Conservation (phyloP, 306 rosid genomes). For the Cicer yamashitae region DNA sequence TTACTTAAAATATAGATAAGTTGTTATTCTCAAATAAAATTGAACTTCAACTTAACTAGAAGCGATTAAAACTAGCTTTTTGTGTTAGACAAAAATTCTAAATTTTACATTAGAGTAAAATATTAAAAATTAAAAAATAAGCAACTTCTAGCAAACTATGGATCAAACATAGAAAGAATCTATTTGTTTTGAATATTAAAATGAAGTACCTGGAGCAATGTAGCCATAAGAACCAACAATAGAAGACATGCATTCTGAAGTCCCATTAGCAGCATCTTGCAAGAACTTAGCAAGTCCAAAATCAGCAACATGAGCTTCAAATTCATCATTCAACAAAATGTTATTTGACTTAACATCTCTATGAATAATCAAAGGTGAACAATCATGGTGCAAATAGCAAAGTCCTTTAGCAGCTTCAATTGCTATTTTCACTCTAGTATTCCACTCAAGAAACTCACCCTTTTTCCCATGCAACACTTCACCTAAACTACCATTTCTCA, state of each 20-base stretch:
- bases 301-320: slow-evolving; percentile 96
- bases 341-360: slow-evolving; percentile 95
- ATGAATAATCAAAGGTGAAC: slow-evolving; percentile 81
- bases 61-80: no score
- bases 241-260: slow-evolving; percentile 96
- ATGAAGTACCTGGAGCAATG: slow-evolving; percentile 86
- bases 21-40: no score
- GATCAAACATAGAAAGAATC: background rate
- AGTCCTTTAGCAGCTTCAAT: slow-evolving; percentile 92
- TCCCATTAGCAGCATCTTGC: slow-evolving; percentile 63
- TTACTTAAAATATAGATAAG: no score
- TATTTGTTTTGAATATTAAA: slow-evolving; percentile 1
- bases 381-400: slow-evolving; percentile 91
- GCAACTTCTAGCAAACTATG: no score
- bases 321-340: slow-evolving; percentile 73
- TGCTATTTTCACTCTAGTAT: slow-evolving; percentile 76
- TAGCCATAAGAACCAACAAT: slow-evolving; percentile 96
- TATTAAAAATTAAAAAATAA: no score
- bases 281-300: slow-evolving; percentile 94
- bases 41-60: no score
- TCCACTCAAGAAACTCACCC: slow-evolving; percentile 82
- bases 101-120: no score
- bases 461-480: slow-evolving; percentile 85
- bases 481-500: slow-evolving; percentile 89
- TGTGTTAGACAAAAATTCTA: no score